Evolutionary conservation across 176 grass and related monocot genomes (phyloP), one percentile per base, ranked within the genome.

Genomic region (Cenchrus fungigraminus): DNA sequence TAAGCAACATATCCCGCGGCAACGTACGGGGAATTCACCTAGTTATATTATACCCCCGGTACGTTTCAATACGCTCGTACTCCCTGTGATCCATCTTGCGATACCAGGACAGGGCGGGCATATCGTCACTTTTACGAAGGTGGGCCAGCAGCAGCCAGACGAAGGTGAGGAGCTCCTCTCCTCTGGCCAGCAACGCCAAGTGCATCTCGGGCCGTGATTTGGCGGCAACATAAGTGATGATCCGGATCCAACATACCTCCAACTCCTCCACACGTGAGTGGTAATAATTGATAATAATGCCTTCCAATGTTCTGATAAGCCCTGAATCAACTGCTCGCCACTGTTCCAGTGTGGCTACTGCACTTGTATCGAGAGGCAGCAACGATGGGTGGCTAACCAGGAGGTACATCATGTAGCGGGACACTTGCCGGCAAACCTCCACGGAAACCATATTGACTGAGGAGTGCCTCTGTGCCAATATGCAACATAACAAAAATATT

Each of bases 321-420:
- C n/a, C 69, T 9, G n/a, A 34, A 19, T 15, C 22, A 4, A 12
- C 20, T 13, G 69, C 55, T 49, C 32, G 43, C 42, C 25, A 60
- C 32, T 4, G 1, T 12, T 59, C 17, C 32, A 77, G 2, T 1
- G 54, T 22, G 59, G 10, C 56, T 9, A 22, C n/a, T 5, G 22
- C 22, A 7, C 31, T 45, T 1, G 12, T 5, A 15, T 5, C 17
- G 19, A 70, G 5, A 15, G 50, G 79, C 37, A 82, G 6, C 67
- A 82, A 43, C 13, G 53, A 60, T 49, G 55, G 57, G 28, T 34
- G 55, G 10, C n/a, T 19, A 7, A 83, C 16, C 5, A 74, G 15
- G 12, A 83, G 68, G 57, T 74, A 20, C 43, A 82, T 60, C 80
- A 72, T 82, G 15, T 82, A 82, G 14, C 17, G 69, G 40, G 80